Evolutionary conservation across 2,329 filamentous ascomycete genomes (phyloP).

Genomic region (Chalaropsis ovoidea): DNA sequence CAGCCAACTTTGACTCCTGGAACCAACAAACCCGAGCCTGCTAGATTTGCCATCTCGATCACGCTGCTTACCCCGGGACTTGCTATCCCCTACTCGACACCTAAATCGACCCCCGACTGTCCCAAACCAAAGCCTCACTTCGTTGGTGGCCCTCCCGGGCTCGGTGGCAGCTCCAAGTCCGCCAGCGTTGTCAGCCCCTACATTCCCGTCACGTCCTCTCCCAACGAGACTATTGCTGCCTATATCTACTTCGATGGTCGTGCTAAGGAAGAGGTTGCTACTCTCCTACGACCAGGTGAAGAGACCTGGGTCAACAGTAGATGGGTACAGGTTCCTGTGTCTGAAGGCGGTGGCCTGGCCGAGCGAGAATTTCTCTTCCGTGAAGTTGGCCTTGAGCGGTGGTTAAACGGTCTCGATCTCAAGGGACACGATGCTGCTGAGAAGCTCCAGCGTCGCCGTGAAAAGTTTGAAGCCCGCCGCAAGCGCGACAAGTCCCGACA

Average conservation of each 20-base stretch:
- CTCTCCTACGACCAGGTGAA: constrained; percentile 78
- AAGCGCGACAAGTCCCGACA: constrained; percentile 43
- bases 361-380: constrained; percentile 96
- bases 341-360: constrained; percentile 84
- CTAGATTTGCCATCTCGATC: constrained; percentile 96
- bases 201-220: constrained; percentile 80
- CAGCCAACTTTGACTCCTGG: constrained; percentile 58
- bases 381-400: constrained; percentile 89
- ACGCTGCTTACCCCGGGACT: constrained; percentile 83
- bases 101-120: constrained; percentile 65
- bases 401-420: constrained; percentile 93
- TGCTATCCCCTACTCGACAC: constrained; percentile 83
- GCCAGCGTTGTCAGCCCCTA: constrained; percentile 65
- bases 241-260: constrained; percentile 99
- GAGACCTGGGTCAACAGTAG: constrained; percentile 98
- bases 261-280: constrained; percentile 92
- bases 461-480: constrained; percentile 63
- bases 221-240: constrained; percentile 93
- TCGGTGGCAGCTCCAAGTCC: constrained; percentile 39
- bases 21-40: constrained; percentile 72
- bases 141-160: constrained; percentile 60
- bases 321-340: constrained; percentile 88
- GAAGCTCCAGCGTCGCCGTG: constrained; percentile 77
- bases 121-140: constrained; percentile 73
- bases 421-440: constrained; percentile 84